phyloP scores from a whole-genome alignment of 495 filamentous ascomycete species.

The Acidomyces sp. region DNA sequence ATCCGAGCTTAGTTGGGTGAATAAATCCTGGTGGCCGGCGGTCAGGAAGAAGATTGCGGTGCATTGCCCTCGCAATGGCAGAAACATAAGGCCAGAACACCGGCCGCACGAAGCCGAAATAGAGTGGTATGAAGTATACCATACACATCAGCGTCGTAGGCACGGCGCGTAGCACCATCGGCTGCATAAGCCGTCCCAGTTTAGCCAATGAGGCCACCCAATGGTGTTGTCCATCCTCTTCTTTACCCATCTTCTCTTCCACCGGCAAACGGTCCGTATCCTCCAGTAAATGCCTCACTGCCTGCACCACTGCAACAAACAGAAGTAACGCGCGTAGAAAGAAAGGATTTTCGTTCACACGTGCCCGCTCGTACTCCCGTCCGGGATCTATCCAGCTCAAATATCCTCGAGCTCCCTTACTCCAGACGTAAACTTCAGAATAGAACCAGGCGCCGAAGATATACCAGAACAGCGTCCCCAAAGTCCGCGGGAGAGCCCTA shows the following conservation, averaged over 20 bases:
- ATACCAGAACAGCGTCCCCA: constrained; percentile 37
- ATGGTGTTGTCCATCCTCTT: constrained; percentile 7
- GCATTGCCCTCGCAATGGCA: constrained; percentile 57
- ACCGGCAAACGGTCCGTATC: constrained; percentile 63
- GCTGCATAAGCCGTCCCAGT: neutral
- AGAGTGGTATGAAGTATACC: constrained; percentile 36
- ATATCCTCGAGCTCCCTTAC: constrained; percentile 46
- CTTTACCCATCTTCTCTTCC: constrained; percentile 28
- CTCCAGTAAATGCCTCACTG: constrained; percentile 51
- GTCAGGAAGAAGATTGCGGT: constrained; percentile 52
- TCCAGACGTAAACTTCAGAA: constrained; percentile 71
- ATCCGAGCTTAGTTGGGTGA: constrained; percentile 31
- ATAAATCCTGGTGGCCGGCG: constrained; percentile 36
- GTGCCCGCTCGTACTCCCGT: constrained; percentile 52
- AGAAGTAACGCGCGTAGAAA: constrained; percentile 63
- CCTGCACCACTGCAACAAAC: constrained; percentile 54
- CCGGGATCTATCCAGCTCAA: constrained; percentile 59
- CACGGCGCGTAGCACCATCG: neutral
- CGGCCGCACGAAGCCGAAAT: constrained; percentile 49
- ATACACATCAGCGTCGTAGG: neutral
- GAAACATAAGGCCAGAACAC: constrained; percentile 49
- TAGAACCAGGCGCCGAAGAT: constrained; percentile 64
- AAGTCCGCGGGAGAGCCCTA: constrained; percentile 35
- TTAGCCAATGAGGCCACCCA: neutral
- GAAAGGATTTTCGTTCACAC: constrained; percentile 78